Base-by-base conservation (phyloP, 2,329 filamentous ascomycete genomes). In the Teratosphaeria nubilosa region DNA sequence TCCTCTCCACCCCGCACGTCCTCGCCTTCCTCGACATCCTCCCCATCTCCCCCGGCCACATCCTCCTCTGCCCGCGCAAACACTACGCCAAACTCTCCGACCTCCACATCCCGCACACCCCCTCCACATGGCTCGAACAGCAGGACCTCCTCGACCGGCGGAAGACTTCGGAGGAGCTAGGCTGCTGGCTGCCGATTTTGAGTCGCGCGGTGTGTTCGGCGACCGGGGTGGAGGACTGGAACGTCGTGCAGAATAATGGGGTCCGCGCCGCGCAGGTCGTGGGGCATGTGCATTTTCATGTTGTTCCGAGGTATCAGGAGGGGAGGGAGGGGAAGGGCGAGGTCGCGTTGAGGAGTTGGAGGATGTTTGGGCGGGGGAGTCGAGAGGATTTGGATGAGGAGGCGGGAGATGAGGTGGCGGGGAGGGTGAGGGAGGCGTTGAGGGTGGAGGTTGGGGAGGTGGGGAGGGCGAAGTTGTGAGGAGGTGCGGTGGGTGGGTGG, bases 191-290 rank as follows among this genome's bases (percentile, higher is more conserved):
- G 30, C 85, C 89, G 34, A 73, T 92, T 3, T 76, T 96, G 2
- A 88, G 87, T 20, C 77, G 82, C 22, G 88, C 88, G 0, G 79
- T 96, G 41, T 81, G 84, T 32, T 79, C 78, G 55, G 83, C 85
- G 0, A 88, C 86, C 2, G 87, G 86, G 10, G 82, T 90, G 1
- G 79, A 79, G 55, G 91, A 96, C 75, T 97, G 92, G 87, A 99
- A 99, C 73, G 85, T 97, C 31, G 90, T 97, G 57, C 92, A 97
- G 77, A 97, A 97, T 72, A 97, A 96, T 66, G 83, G 92, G 16
- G 86, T 86, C 3, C 84, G 90, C 32, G 92, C 92, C 1, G 91
- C 91, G 1, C 92, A 97, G 75, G 90, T 96, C 16, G 91, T 97
- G 1, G 87, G 88, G 24, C 92, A 97, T 73, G 86, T 95, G 54